phyloP scores from a whole-genome alignment of 129 eudicot genomes.

The Artemisia annua region DNA sequence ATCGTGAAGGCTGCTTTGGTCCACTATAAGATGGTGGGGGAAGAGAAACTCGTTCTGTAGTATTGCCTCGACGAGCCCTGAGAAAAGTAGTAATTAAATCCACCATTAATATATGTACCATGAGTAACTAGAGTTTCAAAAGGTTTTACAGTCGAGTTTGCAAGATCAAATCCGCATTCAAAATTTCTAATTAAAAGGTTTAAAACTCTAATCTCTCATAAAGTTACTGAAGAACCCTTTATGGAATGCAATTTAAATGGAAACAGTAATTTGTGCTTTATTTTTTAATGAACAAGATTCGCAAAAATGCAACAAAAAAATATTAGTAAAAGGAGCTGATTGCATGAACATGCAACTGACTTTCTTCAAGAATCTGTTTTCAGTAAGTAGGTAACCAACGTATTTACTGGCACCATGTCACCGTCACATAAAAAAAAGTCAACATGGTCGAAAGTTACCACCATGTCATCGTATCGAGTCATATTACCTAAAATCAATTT shows the following conservation, averaged over 20 bases:
- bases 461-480: too few relatives aligned
- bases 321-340: not conserved
- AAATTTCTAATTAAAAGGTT: too few relatives aligned
- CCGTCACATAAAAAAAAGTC: not conserved
- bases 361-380: not conserved
- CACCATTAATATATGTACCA: constrained; percentile 3
- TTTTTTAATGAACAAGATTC: not conserved
- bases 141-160: not conserved
- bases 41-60: constrained; percentile 63
- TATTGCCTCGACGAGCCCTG: constrained; percentile 69
- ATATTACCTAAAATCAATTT: too few relatives aligned
- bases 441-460: too few relatives aligned
- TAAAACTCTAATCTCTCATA: too few relatives aligned
- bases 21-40: constrained; percentile 77
- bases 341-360: not conserved
- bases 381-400: not conserved
- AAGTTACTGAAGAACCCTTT: too few relatives aligned
- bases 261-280: not conserved
- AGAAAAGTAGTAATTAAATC: not conserved
- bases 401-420: not conserved
- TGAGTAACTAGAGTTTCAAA: constrained; percentile 3
- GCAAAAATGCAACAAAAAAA: not conserved
- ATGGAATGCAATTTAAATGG: too few relatives aligned
- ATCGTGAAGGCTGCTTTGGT: constrained; percentile 56
- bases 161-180: not conserved